Conservation (phyloP, 768 basidiomycete genomes). For the Pulveroboletus sp. region DNA sequence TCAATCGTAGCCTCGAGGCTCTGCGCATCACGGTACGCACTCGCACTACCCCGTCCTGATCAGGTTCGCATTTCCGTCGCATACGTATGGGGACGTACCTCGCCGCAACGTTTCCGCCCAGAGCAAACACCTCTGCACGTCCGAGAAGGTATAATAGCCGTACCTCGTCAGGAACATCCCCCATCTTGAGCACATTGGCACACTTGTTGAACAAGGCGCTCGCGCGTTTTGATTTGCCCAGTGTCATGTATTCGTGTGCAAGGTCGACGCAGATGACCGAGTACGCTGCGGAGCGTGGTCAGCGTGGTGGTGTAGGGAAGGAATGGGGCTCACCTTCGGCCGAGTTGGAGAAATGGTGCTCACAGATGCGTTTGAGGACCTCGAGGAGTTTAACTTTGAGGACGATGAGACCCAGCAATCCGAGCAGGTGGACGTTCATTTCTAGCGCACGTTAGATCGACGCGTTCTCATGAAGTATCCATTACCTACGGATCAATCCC, state of each 20-base stretch:
- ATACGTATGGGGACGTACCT: conserved; percentile 42
- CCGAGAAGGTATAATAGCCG: conserved; percentile 57
- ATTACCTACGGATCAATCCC: conserved; percentile 52
- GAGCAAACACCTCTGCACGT: conserved; percentile 63
- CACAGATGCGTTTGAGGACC: conserved; percentile 58
- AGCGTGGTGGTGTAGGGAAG: neutral
- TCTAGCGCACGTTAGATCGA: conserved; percentile 35
- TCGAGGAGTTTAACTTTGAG: conserved; percentile 68
- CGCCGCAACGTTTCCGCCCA: conserved; percentile 53
- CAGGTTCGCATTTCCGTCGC: neutral
- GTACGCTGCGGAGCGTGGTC: conserved; percentile 43
- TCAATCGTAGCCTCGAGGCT: conserved; percentile 41
- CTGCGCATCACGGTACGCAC: conserved; percentile 60
- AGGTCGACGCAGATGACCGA: conserved; percentile 64
- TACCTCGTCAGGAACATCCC: conserved; percentile 48
- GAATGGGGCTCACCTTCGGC: conserved; percentile 42
- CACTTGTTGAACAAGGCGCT: conserved; percentile 60
- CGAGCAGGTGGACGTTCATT: conserved; percentile 58
- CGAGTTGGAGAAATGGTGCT: conserved; percentile 40
- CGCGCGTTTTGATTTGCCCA: conserved; percentile 75
- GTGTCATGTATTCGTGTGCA: conserved; percentile 73
- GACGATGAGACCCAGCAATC: conserved; percentile 64
- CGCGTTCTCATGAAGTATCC: neutral
- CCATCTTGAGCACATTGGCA: conserved; percentile 43
- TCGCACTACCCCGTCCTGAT: conserved; percentile 33